Base-by-base conservation (phyloP, 2,329 filamentous ascomycete genomes). In the Phoma herbarum region DNA sequence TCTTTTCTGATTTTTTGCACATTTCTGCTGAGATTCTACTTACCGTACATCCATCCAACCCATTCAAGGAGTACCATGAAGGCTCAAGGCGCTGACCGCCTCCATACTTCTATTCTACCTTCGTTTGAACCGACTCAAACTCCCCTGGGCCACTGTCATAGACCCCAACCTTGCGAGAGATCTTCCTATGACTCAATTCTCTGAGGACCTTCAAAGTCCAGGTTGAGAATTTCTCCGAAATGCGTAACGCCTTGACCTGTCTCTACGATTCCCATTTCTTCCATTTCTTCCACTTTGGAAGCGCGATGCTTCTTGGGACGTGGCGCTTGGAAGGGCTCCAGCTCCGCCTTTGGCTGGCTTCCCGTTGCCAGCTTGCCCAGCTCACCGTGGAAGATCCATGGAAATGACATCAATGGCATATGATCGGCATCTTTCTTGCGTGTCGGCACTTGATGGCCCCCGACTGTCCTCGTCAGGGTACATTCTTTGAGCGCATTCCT, bases 401-500 rank as follows among this genome's bases (percentile, higher is more conserved):
- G 94, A 68, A 97, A 98, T 59, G 90, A 95, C 67, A 97, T 95
- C 9, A 98, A 80, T 0, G 95, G 94, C 83, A 93, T 89, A 2
- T 80, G 90, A 9, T 80, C 80, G 2, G 81, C 69, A 11, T 76
- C 78, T 70, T 78, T 77, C 20, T 71, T 73, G 22, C 77, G 73
- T 12, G 72, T 39, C 5, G 76, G 77, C 7, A 80, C 68, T n/a
- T 70, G 66, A 28, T 71, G 63, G 1, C 78, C 79, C 16, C 74
- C 81, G 7, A 76, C 76, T 2, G 75, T 68, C 61, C 76, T 78
- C 1, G 67, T 77, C n/a, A 73, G 56, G 2, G 75, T 73, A 33
- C 80, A 80, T 65, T 87, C 84, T 20, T 80, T 75, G 4, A 89
- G 75, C 0, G 88, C 88, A 26, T 82, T 78, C 16, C 83, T 81